Base-by-base conservation (phyloP, 495 filamentous ascomycete species). In the Aspergillus sclerotiicarbonarius region DNA sequence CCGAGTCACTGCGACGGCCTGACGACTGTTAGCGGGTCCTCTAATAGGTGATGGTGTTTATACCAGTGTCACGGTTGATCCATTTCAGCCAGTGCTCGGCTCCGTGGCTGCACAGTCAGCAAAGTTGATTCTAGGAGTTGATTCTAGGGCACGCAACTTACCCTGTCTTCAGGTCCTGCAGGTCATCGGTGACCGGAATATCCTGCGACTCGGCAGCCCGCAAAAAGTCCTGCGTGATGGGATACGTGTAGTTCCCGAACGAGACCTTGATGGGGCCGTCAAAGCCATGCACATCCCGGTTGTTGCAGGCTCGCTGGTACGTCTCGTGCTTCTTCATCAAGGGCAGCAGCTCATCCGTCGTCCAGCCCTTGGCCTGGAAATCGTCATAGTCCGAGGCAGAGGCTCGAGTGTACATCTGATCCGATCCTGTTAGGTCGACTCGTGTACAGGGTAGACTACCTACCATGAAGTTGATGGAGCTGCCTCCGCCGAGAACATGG, bases 281-380 rank as follows among this genome's bases (percentile, higher is more conserved):
- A 51, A 87, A 89, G 15, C 90, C 90, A 62, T 94, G 90, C 31
- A 89, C 64, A 39, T 91, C 88, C 49, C 82, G 78, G 54, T 92
- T 91, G 63, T 90, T 90, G 61, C 80, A 87, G 13, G 88, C 78
- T 20, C 89, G 79, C 69, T 92, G 89, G 60, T 92, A 94, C 0
- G 89, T 92, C 75, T 92, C 90, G 62, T 90, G 86, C 75, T 90
- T 92, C 71, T 77, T 88, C 88, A 92, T 92, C 13, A 93, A 76
- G 1, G 90, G 89, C 29, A 93, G 69, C 12, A 92, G 76, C 57
- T 92, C 87, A 63, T 92, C 82, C 9, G 89, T 90, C 6, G 80
- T 85, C 90, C 89, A 93, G 16, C 90, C 89, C 59, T 91, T 84
- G 19, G 88, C 82, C 58, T 90, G 84, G 67, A 90, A 94, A 69